phyloP scores from a whole-genome alignment of 2,329 filamentous ascomycete genomes.

The Penicillium frequentans region DNA sequence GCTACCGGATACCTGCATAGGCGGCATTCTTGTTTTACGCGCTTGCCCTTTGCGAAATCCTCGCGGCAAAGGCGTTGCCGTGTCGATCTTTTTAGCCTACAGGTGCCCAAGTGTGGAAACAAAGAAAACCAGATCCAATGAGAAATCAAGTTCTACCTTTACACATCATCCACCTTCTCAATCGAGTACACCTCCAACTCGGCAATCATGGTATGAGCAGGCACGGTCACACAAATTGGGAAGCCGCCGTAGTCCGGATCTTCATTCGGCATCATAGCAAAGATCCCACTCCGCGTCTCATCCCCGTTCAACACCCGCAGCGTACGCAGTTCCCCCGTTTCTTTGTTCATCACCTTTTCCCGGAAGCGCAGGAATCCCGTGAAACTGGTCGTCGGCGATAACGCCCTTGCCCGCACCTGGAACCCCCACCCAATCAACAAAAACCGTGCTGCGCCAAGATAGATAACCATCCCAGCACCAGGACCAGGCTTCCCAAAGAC shows the following conservation, averaged over 20 bases:
- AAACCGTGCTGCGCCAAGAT: constrained; percentile 41
- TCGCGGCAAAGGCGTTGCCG: background rate
- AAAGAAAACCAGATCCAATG: background rate
- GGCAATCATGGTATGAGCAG: constrained; percentile 49
- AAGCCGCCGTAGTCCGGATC: constrained; percentile 59
- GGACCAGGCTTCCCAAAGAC: constrained; percentile 47
- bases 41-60: background rate
- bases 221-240: constrained; percentile 56
- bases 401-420: constrained; percentile 33
- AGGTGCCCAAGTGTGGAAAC: background rate
- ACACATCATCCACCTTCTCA: constrained; percentile 10
- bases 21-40: background rate
- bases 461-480: constrained; percentile 46
- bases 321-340: constrained; percentile 38
- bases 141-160: background rate
- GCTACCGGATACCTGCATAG: background rate
- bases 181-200: constrained; percentile 16
- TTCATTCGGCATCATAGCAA: constrained; percentile 57
- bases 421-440: constrained; percentile 50
- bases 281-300: constrained; percentile 50
- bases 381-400: constrained; percentile 37
- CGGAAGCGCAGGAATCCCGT: constrained; percentile 46
- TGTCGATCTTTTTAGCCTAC: background rate
- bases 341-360: constrained; percentile 35
- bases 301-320: constrained; percentile 45